phyloP scores from a whole-genome alignment of 176 grass and related monocot species.

The Leersia perrieri region DNA sequence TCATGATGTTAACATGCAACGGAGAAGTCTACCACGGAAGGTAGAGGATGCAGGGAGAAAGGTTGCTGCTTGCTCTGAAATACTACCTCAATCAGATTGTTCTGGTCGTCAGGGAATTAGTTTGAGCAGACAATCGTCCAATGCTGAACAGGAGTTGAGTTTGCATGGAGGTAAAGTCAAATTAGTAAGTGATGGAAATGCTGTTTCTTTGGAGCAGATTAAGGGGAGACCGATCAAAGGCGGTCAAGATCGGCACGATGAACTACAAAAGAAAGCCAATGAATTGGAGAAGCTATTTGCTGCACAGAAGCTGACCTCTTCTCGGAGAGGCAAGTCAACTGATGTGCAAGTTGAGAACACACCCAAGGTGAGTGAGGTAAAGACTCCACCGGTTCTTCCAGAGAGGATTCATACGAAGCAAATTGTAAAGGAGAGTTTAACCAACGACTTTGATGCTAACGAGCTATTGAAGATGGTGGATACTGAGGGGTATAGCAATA shows the following conservation, averaged over 20 bases:
- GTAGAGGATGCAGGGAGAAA: conserved; percentile 45
- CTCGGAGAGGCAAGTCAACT: conserved; percentile 58
- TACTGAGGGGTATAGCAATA: conserved; percentile 41
- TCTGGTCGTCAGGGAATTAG: conserved; percentile 35
- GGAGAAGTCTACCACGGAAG: conserved; percentile 39
- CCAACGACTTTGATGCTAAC: conserved; percentile 52
- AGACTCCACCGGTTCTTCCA: conserved; percentile 31
- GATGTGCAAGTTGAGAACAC: conserved; percentile 48
- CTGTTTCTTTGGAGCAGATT: conserved; percentile 32
- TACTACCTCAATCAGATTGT: conserved; percentile 33
- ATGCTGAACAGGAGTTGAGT: conserved; percentile 40
- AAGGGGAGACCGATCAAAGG: conserved; percentile 56
- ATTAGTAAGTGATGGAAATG: conserved; percentile 32
- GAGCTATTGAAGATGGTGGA: conserved; percentile 78
- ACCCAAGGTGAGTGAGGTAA: conserved; percentile 50
- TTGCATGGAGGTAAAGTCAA: conserved; percentile 32
- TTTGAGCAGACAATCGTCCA: conserved; percentile 47
- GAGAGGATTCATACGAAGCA: conserved; percentile 47
- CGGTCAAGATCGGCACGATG: conserved; percentile 71
- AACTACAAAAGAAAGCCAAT: conserved; percentile 84
- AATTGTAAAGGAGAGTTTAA: conserved; percentile 44
- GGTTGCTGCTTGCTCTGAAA: conserved; percentile 33
- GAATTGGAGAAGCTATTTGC: conserved; percentile 94
- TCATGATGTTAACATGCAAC: conserved; percentile 31
- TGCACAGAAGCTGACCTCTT: conserved; percentile 72